Evolutionary conservation across 352 stramenopile genomes (phyloP), one percentile per base, ranked within the genome.

Genomic region (Pilasporangium apinafurcum): DNA sequence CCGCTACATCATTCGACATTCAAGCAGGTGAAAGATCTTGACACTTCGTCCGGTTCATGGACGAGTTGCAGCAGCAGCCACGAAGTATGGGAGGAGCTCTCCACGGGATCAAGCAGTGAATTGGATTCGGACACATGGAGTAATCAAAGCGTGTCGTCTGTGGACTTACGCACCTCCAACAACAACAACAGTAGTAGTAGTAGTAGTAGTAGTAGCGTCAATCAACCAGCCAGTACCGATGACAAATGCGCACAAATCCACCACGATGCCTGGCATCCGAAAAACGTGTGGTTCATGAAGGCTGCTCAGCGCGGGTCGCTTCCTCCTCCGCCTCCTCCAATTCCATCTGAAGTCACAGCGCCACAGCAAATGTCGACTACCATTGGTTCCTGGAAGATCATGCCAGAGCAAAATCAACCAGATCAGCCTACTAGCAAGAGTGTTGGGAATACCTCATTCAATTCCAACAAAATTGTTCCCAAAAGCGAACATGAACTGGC

Each of bases 61-160:
- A 78, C 62, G 10, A 78, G 68, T 33, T 78, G 59, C 53, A 62
- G 60, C 10, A 82, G 65, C 24, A 52, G 62, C 39, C 63, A 73
- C 22, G 41, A 31, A 4, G 53, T 58, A 36, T 82, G 65, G 65
- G 68, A 79, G 31, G 65, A 71, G 22, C 50, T 71, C 30, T 73
- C 59, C 26, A 68, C 42, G 5, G 49, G 53, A 26, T 71, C 64
- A 17, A 68, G 56, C 36, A 63, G 29, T 25, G 62, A 59, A 38
- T 65, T 55, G 29, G 48, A 63, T 20, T 53, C 51, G 22, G 53
- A 46, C 20, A 45, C 35, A 44, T 53, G 49, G 46, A 44, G 40
- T 41, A 33, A 38, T 20, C 38, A 61, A 48, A 41, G 51, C 6
- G 39, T 44, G 26, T 56, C 48, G 13, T 34, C 48, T 28, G 39